Evolutionary conservation across 352 stramenopile species (phyloP).

Genomic region (Proteromonas lacertae): DNA sequence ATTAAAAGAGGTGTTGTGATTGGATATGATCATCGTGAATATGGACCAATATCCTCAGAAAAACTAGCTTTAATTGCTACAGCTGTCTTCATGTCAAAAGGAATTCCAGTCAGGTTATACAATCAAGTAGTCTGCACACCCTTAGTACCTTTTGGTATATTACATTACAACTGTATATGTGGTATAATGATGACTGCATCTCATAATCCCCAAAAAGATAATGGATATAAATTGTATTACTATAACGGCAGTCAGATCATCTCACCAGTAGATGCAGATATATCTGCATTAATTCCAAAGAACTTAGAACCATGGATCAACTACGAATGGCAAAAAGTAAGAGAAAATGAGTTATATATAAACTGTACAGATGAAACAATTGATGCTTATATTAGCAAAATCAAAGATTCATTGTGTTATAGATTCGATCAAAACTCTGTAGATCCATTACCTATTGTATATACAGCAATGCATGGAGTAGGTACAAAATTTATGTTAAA

Average conservation of each 20-base stretch:
- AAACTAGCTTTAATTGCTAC: slow-evolving; percentile 41
- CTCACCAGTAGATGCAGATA: slow-evolving; percentile 60
- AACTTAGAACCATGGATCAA: slow-evolving; percentile 45
- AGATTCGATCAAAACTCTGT: slow-evolving; percentile 23
- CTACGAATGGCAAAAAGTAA: slow-evolving; percentile 16
- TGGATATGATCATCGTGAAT: slow-evolving; percentile 46
- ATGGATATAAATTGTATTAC: slow-evolving; percentile 89
- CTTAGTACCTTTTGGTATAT: slow-evolving; percentile 37
- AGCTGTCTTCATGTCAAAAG: slow-evolving; percentile 26
- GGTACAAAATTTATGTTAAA: slow-evolving; percentile 50
- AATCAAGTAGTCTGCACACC: slow-evolving; percentile 55
- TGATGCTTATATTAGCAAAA: slow-evolving; percentile 23
- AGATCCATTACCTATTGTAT: slow-evolving; percentile 21
- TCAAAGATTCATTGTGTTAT: slow-evolving; percentile 20
- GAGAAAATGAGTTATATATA: slow-evolving; percentile 12
- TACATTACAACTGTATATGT: slow-evolving; percentile 15
- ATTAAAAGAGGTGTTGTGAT: slow-evolving; percentile 22
- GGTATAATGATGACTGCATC: slow-evolving; percentile 74
- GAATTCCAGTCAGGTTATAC: slow-evolving; percentile 47
- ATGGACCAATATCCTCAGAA: slow-evolving; percentile 32
- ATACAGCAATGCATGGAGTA: slow-evolving; percentile 93
- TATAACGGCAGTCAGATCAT: slow-evolving; percentile 80
- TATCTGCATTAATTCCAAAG: slow-evolving; percentile 40
- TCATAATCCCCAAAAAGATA: slow-evolving; percentile 89
- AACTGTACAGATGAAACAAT: slow-evolving; percentile 27